Percentiles rank a stretch among this genome's conserved stretches.
phyloP scores from a whole-genome alignment of 1,284 basidiomycete genomes.

The Entoloma clypeatum region DNA sequence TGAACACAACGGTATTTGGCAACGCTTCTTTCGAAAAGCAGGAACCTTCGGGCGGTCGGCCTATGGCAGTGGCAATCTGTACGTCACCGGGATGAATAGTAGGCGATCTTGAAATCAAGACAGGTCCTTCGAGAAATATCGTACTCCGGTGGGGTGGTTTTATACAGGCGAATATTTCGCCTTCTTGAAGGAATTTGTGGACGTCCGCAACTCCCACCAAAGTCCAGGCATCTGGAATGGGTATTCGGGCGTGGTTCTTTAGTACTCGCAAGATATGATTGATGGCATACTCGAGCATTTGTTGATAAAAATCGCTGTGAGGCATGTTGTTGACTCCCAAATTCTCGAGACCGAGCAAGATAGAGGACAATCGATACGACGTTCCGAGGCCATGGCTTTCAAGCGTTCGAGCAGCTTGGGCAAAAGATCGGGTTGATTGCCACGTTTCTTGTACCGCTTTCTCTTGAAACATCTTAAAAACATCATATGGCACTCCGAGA shows the following conservation, averaged over 20 bases:
- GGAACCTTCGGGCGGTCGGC: conserved; percentile 47
- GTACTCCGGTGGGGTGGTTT: conserved; percentile 35
- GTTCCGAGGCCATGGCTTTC: conserved; percentile 40
- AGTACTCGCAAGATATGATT: conserved; percentile 64
- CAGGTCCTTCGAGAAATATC: conserved; percentile 51
- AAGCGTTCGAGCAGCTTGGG: conserved; percentile 44
- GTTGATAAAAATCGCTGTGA: conserved; percentile 46
- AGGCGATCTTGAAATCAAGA: conserved; percentile 60
- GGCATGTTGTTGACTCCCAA: conserved; percentile 29
- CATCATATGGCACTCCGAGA: conserved; percentile 47
- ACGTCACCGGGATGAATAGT: conserved; percentile 69
- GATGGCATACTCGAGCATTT: conserved; percentile 48
- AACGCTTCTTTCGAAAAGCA: conserved; percentile 50
- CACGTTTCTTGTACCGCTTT: conserved; percentile 46
- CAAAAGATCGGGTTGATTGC: conserved; percentile 39
- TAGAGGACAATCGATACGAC: conserved; percentile 37
- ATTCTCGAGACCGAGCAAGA: conserved; percentile 35
- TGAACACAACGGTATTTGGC: conserved; percentile 58
- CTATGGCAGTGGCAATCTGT: conserved; percentile 56
- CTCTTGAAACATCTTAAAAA: conserved; percentile 55
- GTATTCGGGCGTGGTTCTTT: conserved; percentile 66
- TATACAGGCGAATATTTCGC: conserved; percentile 58
- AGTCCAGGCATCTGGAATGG: conserved; percentile 57
- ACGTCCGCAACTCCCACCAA: conserved; percentile 68
- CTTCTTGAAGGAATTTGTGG: conserved; percentile 44